Base-by-base conservation (phyloP, 768 basidiomycete species). In the Leccinum subtestaceum region DNA sequence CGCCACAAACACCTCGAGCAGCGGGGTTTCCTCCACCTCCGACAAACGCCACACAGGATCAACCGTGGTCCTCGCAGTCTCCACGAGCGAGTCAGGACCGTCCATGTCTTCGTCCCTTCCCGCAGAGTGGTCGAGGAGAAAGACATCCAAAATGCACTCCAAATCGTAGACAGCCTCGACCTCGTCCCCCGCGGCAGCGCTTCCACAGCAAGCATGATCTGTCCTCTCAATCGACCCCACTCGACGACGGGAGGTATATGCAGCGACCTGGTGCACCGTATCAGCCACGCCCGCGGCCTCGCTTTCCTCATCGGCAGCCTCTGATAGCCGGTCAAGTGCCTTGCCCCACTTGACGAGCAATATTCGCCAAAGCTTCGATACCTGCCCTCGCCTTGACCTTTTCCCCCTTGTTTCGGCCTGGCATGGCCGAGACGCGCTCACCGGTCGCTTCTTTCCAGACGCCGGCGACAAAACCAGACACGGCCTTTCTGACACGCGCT, bases 111-210 rank as follows among this genome's bases (percentile, higher is more conserved):
- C 78, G 5, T 80, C 81, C n/a, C 74, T 72, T 0, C 74, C 78
- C 2, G 87, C 84, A 7, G 96, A 94, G 72, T 99, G 97, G 67
- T 99, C 97, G 10, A 94, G 81, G 5, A 95, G 74, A 3, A 98
- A 75, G 48, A 91, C 82, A 27, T 93, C 89, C 36, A 97, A 75
- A 10, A 98, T 74, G 0, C 78, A 81, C 64, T 94, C 84, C 94
- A 95, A 98, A 58, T 94, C 87, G 21, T 79, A 80, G 40, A 92
- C 78, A 0, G 83, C 77, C 0, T 86, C 87, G 7, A 94, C 76
- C 34, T 92, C 87, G 54, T 89, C 85, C 89, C 92, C 7, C 27
- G 25, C 7, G 27, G 96, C 3, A 98, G 77, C 0, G 93, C 90
- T 60, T 98, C 95, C 8, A 97, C 89, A 17, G 91, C 93, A 19